These are phyloP conservation scores for Nicotiana noctiflora DNA, from an alignment of 257 asterid genomes.

Conservation along the genomic window DNA sequence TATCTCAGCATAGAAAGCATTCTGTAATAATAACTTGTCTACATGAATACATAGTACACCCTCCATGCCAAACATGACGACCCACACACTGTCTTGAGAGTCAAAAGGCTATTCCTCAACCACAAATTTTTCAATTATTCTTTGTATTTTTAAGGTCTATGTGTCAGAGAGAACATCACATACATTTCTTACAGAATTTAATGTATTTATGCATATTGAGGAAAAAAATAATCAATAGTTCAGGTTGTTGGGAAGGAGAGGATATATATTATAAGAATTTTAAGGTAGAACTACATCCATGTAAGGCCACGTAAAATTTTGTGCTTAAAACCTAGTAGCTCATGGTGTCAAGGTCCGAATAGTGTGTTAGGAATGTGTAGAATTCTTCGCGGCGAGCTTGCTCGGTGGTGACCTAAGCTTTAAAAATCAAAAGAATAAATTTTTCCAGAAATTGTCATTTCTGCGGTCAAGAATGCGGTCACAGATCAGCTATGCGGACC, in stretches of 20 bases:
- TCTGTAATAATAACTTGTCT: neutral
- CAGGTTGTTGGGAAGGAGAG: neutral
- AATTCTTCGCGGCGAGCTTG: no score
- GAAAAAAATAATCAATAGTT: neutral
- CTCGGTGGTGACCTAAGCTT: no score
- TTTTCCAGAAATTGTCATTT: no score
- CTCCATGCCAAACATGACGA: neutral
- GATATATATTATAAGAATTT: neutral
- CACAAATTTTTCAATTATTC: neutral
- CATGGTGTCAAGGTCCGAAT: no score
- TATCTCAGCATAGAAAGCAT: neutral
- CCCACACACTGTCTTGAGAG: neutral
- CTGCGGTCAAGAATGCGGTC: no score
- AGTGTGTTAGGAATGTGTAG: no score
- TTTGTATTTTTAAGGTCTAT: neutral
- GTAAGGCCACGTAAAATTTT: no score
- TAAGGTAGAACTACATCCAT: neutral
- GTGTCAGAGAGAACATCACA: neutral
- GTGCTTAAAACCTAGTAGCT: no score
- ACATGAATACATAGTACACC: neutral
- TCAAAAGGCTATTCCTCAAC: neutral
- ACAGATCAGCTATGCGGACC: no score
- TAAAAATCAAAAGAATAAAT: no score
- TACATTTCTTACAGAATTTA: neutral
- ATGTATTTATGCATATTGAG: neutral